Evolutionary conservation across 73 alveolate species (phyloP), one percentile per base, ranked within the genome.

Genomic region (Effrenium voratum): DNA sequence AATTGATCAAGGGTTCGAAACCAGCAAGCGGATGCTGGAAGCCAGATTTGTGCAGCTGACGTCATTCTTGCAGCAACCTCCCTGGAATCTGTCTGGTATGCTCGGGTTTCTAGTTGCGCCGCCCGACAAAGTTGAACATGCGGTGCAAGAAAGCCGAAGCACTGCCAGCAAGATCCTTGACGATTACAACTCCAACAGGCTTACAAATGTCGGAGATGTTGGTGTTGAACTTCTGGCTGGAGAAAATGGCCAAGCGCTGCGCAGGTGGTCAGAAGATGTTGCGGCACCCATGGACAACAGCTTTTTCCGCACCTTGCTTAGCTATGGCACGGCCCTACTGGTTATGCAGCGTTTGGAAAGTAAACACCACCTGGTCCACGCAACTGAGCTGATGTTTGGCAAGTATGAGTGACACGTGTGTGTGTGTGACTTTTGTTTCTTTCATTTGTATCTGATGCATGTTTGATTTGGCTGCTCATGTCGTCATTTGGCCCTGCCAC

Each of bases 281-380:
- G 94, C 52, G n/a, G 15, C 26, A 4, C 80, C 38, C 60, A 85
- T 85, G 94, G 57, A 57, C 80, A 57, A 38, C 12, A 24, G 6
- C 46, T 5, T 85, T 16, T 85, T 57, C 81, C 15, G 94, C 12
- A 60, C 55, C 8, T 44, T 85, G 46, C 26, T 85, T 8, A 26
- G 52, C 2, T 85, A 85, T 34, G 43, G 46, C 24, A 26, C 94
- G 28, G 38, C 81, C 15, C 43, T 57, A 0, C 30, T 57, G 77
- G 94, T 85, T 3, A 85, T 85, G 94, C 94, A 85, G n/a, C 38
- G 94, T 43, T 59, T 85, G 30, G 94, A 85, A 30, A 55, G 81
- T 38, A 52, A 57, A 13, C 94, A 85, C 40, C 94, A 57, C 60
- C 60, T 85, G 45, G 81, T 85, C 1, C 94, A 85, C 15, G 94